Evolutionary conservation across 768 basidiomycete species (phyloP), one percentile per base, ranked within the genome.

Genomic region (Pluteus cervinus): DNA sequence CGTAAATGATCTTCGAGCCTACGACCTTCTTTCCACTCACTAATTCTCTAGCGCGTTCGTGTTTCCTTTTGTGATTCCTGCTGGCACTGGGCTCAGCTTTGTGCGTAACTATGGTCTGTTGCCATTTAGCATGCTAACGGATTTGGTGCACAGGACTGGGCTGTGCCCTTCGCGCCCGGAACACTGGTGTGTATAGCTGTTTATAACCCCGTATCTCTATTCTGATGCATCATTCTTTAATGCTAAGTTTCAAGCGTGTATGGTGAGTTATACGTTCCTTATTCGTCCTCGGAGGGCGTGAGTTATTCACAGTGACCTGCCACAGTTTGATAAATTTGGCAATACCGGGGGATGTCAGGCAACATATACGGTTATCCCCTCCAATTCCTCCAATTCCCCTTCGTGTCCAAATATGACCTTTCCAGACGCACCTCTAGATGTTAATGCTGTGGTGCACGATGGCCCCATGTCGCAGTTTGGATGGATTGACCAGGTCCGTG

Each of bases 291-390:
- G n/a, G n/a, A n/a, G n/a, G n/a, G n/a, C n/a, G n/a, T 23, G 17
- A 11, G 24, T 28, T 32, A 10, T 22, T 25, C 33, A 39, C 34
- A 39, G 40, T 24, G 29, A 1, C n/a, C 12, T 24, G 12, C 24
- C n/a, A 15, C 32, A 79, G 76, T 75, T 76, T 40, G 79, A 77
- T 45, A 65, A 53, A 29, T 68, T 68, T 23, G 77, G 76, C 4
- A 70, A 69, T 42, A 66, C 75, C 2, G 79, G 79, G 14, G 79
- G 79, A 7, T 81, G 79, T 47, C 74, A 80, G 54, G 69, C 52
- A 2, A 63, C 67, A 0, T 78, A 76, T 47, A 75, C 76, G 1
- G 65, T 81, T 33, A 76, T 78, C 33, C 63, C 71, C 20, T 53
- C 66, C 16, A 55, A 59, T 6, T 47, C 58, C 4, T 34, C 52